Conservation (phyloP, 1,284 basidiomycete genomes). For the Tranzscheliella williamsii region DNA sequence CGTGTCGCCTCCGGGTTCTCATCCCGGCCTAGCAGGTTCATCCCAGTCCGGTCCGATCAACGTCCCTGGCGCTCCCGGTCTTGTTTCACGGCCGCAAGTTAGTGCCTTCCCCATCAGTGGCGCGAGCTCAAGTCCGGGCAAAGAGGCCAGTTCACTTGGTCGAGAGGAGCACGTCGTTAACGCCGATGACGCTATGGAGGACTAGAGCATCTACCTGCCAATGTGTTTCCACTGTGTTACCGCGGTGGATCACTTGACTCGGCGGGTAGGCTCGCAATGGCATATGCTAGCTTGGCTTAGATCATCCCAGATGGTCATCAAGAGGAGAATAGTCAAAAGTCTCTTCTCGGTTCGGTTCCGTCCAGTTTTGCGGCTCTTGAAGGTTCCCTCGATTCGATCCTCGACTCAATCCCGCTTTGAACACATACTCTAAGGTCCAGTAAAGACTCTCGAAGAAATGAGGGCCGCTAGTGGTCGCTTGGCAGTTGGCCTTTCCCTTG, state of each 20-base stretch:
- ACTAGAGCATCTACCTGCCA: constrained; percentile 9
- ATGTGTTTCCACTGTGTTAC: too few relatives aligned
- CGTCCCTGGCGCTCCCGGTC: constrained; percentile 67
- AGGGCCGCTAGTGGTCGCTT: too few relatives aligned
- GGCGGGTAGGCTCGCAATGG: too few relatives aligned
- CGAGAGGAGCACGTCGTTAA: constrained; percentile 40
- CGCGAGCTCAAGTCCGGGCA: constrained; percentile 34
- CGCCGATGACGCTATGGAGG: constrained; percentile 50
- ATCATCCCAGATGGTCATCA: too few relatives aligned
- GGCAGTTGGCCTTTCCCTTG: too few relatives aligned
- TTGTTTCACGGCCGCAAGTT: constrained; percentile 64
- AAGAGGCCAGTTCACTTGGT: constrained; percentile 48
- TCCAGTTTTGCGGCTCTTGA: too few relatives aligned
- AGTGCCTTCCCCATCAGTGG: constrained; percentile 45
- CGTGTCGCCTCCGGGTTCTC: constrained; percentile 70
- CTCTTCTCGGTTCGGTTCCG: not conserved
- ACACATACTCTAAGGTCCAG: too few relatives aligned
- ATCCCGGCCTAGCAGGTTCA: constrained; percentile 67
- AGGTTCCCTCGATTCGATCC: too few relatives aligned
- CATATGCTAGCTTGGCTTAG: too few relatives aligned
- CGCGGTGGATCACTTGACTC: too few relatives aligned
- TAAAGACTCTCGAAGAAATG: too few relatives aligned
- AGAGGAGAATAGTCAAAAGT: not conserved
- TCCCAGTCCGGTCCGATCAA: constrained; percentile 75
- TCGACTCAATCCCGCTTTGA: too few relatives aligned